These are phyloP conservation scores for Lichtheimia hyalospora DNA, from an alignment of 371 early-diverging fungal genomes.

Conservation along the genomic window DNA sequence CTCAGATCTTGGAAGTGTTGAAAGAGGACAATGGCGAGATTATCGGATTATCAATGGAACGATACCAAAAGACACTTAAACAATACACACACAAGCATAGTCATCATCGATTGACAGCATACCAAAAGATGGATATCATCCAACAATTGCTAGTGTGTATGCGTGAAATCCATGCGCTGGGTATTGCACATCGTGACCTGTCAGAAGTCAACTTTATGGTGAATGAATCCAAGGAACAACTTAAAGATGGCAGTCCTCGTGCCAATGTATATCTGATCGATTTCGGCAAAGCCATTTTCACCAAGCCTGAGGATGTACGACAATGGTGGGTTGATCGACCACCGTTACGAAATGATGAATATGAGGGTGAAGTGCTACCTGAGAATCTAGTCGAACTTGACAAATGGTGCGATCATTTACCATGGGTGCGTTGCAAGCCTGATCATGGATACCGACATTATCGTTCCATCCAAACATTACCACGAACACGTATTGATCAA, in stretches of 20 bases:
- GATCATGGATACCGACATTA: conserved; percentile 60
- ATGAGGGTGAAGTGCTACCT: conserved; percentile 37
- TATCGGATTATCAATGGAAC: conserved; percentile 46
- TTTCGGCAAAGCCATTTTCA: conserved; percentile 62
- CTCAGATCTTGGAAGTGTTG: conserved; percentile 40
- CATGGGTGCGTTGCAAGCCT: conserved; percentile 52
- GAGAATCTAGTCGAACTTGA: conserved; percentile 36
- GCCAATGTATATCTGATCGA: conserved; percentile 59
- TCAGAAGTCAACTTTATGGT: conserved; percentile 73
- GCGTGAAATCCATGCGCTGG: conserved; percentile 49
- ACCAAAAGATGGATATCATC: conserved; percentile 60
- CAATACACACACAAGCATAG: conserved; percentile 57
- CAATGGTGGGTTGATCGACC: conserved; percentile 54
- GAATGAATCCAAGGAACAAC: conserved; percentile 32
- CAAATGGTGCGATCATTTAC: conserved; percentile 44
- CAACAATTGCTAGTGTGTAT: conserved; percentile 57
- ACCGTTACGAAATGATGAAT: conserved; percentile 13
- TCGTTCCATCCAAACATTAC: conserved; percentile 60
- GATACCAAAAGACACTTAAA: conserved; percentile 60
- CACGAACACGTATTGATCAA: conserved; percentile 49
- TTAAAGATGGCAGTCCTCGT: conserved; percentile 48
- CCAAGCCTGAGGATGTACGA: conserved; percentile 36
- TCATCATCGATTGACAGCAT: conserved; percentile 49
- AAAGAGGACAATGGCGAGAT: conserved; percentile 36
- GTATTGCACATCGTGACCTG: conserved; percentile 64